Evolutionary conservation across 306 rosid genomes (phyloP).

Genomic region (Begonia masoniana): DNA sequence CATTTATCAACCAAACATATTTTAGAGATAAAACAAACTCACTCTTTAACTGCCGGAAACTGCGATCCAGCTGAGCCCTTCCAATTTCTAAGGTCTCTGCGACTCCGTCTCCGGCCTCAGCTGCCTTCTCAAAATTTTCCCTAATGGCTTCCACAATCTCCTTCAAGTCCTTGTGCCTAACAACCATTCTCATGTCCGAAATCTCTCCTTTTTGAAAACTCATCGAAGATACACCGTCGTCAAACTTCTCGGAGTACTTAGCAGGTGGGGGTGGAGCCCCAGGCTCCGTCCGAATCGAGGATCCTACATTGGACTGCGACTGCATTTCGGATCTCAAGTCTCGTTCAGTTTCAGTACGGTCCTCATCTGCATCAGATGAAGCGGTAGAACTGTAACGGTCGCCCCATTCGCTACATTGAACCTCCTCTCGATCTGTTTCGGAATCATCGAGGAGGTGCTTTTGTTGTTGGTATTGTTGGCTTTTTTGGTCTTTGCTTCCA

Average conservation of each 20-base stretch:
- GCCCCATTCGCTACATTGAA: slow-evolving; percentile 94
- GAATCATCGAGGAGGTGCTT: slow-evolving; percentile 30
- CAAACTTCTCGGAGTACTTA: slow-evolving; percentile 17
- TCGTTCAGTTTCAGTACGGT: slow-evolving; percentile 24
- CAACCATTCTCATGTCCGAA: slow-evolving; percentile 76
- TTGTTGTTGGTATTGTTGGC: slow-evolving; percentile 7
- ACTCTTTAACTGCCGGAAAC: slow-evolving; percentile 83
- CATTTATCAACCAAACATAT: no score
- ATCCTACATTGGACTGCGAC: slow-evolving; percentile 57
- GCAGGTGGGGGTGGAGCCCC: slow-evolving; percentile 7
- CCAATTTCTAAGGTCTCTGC: slow-evolving; percentile 77
- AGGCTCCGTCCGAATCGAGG: slow-evolving; percentile 28
- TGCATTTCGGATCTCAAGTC: slow-evolving; percentile 67
- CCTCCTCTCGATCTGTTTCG: slow-evolving; percentile 79
- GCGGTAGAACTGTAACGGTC: slow-evolving; percentile 71
- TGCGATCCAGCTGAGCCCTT: slow-evolving; percentile 76
- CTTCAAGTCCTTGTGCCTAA: slow-evolving; percentile 78
- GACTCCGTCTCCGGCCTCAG: slow-evolving; percentile 66
- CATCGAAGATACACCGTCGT: slow-evolving; percentile 20
- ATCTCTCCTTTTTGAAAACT: slow-evolving; percentile 31
- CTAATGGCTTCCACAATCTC: slow-evolving; percentile 79
- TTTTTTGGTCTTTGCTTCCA: slow-evolving; percentile 3
- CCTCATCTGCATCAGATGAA: slow-evolving; percentile 47
- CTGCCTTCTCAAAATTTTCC: slow-evolving; percentile 76
- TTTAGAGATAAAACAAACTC: slow-evolving; percentile 7